These are phyloP conservation scores for Rehmannia glutinosa DNA, from an alignment of 257 asterid species.

Conservation along the genomic window DNA sequence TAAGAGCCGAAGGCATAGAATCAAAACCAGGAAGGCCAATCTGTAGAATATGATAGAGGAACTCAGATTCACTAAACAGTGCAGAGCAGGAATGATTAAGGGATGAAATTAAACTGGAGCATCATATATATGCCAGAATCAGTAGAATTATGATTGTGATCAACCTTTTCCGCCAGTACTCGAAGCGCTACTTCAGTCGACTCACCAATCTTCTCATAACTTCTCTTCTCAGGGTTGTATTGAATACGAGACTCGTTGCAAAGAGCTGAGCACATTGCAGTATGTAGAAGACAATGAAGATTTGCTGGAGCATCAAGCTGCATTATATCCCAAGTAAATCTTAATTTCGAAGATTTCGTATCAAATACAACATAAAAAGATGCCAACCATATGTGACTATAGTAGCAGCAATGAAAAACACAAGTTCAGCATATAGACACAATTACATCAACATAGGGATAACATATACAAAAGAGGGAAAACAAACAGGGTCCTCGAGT, in stretches of 20 bases:
- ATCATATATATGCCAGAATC: background rate
- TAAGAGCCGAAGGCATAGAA: constrained; percentile 95
- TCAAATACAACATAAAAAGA: constrained; percentile 6
- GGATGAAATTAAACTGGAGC: constrained; percentile 14
- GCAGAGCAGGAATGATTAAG: background rate
- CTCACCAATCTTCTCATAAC: constrained; percentile 96
- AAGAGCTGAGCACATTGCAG: constrained; percentile 97
- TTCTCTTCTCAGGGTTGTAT: constrained; percentile 90
- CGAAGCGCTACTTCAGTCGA: constrained; percentile 99
- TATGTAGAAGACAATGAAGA: constrained; percentile 85
- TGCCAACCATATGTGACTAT: background rate
- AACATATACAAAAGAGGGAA: background rate
- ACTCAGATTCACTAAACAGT: constrained; percentile 12
- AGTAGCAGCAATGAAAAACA: background rate
- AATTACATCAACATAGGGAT: background rate
- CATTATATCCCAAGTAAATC: constrained; percentile 26
- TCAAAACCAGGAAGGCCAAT: constrained; percentile 99
- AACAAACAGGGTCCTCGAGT: background rate
- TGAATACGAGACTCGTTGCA: constrained; percentile 93
- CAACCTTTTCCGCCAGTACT: constrained; percentile 92
- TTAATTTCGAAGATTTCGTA: constrained; percentile 18
- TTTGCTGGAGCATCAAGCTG: constrained; percentile 97
- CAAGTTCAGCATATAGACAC: background rate
- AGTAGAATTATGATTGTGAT: constrained; percentile 18
- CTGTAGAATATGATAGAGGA: constrained; percentile 42